A percentile compares a stretch with the other conserved stretches of the same genome.
Conservation (phyloP, 257 asterid genomes). For the Buddleja alternifolia region DNA sequence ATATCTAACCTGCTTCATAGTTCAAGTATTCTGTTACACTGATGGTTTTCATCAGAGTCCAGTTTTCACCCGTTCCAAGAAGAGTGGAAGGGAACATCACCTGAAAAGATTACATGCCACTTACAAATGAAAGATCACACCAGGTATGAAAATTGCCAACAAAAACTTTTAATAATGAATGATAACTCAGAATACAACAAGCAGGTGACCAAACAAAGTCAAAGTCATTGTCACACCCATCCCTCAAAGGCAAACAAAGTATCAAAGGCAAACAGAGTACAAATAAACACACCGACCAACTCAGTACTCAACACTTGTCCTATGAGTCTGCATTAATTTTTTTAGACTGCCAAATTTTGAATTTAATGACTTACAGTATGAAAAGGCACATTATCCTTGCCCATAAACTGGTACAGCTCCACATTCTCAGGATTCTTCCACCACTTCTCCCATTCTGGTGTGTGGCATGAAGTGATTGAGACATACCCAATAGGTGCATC, state of each 20-base stretch:
- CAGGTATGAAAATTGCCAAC: background rate
- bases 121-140: conserved; percentile 22
- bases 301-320: conserved; percentile 12
- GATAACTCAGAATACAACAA: background rate
- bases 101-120: conserved; percentile 43
- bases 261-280: no score
- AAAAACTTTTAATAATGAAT: conserved; percentile 16
- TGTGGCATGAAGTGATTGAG: conserved; percentile 92
- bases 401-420: conserved; percentile 98
- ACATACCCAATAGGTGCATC: conserved; percentile 98
- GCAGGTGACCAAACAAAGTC: background rate
- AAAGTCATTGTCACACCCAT: background rate
- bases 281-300: background rate
- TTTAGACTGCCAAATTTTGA: background rate
- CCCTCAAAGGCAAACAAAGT: conserved; percentile 11
- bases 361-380: conserved; percentile 73
- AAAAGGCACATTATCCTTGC: conserved; percentile 97
- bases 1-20: conserved; percentile 89
- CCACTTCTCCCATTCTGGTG: conserved; percentile 97
- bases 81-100: conserved; percentile 96
- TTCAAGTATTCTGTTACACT: conserved; percentile 96
- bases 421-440: conserved; percentile 98
- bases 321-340: background rate
- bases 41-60: conserved; percentile 98
- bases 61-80: conserved; percentile 91